Evolutionary conservation across 495 filamentous ascomycete species (phyloP), one percentile per base, ranked within the genome.

Genomic region (Bombardia bombarda): DNA sequence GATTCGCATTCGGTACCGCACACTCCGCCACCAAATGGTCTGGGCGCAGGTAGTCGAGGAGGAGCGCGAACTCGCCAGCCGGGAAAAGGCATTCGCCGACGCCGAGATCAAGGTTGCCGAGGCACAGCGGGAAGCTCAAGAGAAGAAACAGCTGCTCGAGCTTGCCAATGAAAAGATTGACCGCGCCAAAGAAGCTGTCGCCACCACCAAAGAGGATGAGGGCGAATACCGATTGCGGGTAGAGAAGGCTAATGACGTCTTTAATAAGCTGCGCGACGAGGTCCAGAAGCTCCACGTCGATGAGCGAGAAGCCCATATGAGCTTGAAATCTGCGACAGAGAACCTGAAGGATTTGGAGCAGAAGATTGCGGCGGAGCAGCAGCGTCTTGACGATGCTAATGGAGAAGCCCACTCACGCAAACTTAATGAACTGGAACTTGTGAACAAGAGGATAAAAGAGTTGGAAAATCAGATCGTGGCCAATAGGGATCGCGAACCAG

Each of bases 41-140:
- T 90, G 86, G 86, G 69, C 74, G 20, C 83, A 87, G 48, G 84
- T 90, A 2, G 60, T 57, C 10, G 56, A 65, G 10, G 52, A 66
- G 34, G 66, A 72, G 49, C 45, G 49, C 6, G 55, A 64, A 16
- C 46, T 66, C 1, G 39, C 50, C 24, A 30, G 44, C 19, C 51
- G 54, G 31, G 53, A 65, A 22, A 40, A 56, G 5, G 52, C 52
- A 6, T 48, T 73, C 23, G 42, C 53, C 7, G 54, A 61, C 20
- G 46, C 67, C 4, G 42, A 65, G 17, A 51, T 56, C 21, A 47
- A 58, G 9, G 49, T 68, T 5, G 20, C 43, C 2, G 51, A 54
- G 16, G 49, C 37, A 25, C 53, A 64, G 38, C 35, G 37, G 12
- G 30, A 43, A 3, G 49, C 57, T 26, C 45, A 41, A 24, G 58